Evolutionary conservation across 2,329 filamentous ascomycete species (phyloP).

Genomic region (Epichloe bromicola): DNA sequence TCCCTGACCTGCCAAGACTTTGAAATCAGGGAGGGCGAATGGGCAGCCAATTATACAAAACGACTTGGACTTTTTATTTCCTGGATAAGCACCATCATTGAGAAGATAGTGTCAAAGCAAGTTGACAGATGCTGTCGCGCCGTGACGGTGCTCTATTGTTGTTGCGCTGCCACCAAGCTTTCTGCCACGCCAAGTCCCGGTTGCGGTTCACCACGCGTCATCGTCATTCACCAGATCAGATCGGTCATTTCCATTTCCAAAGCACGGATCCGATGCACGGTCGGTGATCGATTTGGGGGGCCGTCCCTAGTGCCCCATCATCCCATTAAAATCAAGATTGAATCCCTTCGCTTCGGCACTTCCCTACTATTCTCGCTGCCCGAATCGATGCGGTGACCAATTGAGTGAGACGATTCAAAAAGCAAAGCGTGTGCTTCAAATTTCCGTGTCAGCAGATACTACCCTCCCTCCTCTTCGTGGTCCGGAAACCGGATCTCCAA

Average conservation of each 20-base stretch:
- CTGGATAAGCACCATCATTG: no score
- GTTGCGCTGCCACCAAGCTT: no score
- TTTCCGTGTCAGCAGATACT: neutral
- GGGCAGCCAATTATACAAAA: neutral
- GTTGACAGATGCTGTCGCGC: no score
- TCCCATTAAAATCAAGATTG: neutral
- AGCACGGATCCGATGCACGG: neutral
- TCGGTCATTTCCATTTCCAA: neutral
- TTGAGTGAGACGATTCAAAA: no score
- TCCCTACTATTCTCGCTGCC: no score
- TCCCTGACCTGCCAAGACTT: neutral
- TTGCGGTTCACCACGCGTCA: neutral
- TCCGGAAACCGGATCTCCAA: neutral
- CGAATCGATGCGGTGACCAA: no score
- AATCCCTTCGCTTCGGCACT: no score
- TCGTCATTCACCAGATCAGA: neutral
- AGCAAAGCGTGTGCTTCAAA: neutral
- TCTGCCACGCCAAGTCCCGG: neutral
- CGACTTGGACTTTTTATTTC: no score
- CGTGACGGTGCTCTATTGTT: no score
- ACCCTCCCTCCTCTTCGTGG: neutral
- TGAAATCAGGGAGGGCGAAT: neutral
- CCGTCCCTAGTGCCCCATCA: neutral
- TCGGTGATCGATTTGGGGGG: neutral
- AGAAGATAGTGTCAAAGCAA: no score